A percentile compares a stretch with the other conserved stretches of the same genome.
These are phyloP conservation scores for Cinnamomum chago DNA, from an alignment of 164 flowering plant species.

Conservation along the genomic window DNA sequence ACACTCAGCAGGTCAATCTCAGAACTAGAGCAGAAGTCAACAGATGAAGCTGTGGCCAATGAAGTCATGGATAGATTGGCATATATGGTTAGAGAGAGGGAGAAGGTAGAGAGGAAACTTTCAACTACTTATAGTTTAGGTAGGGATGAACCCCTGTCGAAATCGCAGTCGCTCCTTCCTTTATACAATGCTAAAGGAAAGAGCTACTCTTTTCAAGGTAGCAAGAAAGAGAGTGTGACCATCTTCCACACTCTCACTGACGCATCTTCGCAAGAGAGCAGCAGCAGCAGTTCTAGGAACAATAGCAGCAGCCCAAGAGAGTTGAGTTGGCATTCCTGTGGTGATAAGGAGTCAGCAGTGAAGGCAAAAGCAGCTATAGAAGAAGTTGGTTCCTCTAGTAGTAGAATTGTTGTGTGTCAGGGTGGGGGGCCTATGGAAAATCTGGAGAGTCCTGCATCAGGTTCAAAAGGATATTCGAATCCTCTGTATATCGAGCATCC, in stretches of 20 bases:
- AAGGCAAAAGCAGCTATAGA: conserved; percentile 12
- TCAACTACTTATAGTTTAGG: conserved; percentile 82
- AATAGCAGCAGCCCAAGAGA: conserved; percentile 14
- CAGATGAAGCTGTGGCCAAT: conserved; percentile 40
- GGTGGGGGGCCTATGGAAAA: conserved; percentile 6
- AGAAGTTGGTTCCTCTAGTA: conserved; percentile 10
- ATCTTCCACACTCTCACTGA: conserved; percentile 55
- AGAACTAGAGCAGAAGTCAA: conserved; percentile 54
- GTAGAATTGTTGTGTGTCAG: background rate
- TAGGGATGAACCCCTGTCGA: conserved; percentile 35
- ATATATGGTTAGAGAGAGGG: conserved; percentile 43
- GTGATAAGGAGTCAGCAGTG: conserved; percentile 16
- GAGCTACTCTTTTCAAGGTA: conserved; percentile 57
- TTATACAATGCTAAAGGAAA: conserved; percentile 34
- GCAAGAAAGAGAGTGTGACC: conserved; percentile 50
- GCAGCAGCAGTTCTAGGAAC: conserved; percentile 14
- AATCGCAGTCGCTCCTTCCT: conserved; percentile 48
- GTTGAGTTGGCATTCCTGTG: conserved; percentile 8
- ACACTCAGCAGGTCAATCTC: conserved; percentile 47
- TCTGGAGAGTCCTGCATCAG: background rate
- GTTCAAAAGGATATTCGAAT: conserved; percentile 19
- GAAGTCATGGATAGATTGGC: conserved; percentile 49
- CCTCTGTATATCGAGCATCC: conserved; percentile 15
- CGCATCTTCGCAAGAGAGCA: conserved; percentile 19
- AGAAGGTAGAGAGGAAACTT: conserved; percentile 64